phyloP scores from a whole-genome alignment of 495 filamentous ascomycete genomes.

The Clohesyomyces aquaticus region DNA sequence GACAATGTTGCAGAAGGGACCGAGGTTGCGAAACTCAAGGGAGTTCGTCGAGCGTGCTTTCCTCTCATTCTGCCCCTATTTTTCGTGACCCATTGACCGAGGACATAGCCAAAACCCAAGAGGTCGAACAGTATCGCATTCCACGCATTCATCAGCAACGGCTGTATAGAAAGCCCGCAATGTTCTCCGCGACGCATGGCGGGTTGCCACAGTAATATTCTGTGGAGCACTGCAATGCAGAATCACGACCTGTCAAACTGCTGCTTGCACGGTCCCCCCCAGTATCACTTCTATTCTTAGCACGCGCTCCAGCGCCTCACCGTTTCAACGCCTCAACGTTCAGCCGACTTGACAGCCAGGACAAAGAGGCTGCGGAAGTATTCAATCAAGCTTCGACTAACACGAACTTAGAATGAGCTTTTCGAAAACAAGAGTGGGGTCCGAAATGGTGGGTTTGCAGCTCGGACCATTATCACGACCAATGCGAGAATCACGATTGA shows the following conservation, averaged over 20 bases:
- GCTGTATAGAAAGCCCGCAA: no score
- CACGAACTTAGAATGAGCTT: neutral
- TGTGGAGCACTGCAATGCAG: no score
- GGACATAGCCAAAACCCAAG: no score
- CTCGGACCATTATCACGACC: neutral
- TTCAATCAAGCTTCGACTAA: neutral
- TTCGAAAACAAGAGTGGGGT: neutral
- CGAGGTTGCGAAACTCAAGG: no score
- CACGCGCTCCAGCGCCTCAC: no score
- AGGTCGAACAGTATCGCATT: neutral
- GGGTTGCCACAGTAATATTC: no score
- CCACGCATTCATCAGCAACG: neutral
- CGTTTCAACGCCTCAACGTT: neutral
- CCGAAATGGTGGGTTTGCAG: neutral
- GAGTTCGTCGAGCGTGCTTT: no score
- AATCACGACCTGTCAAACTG: no score
- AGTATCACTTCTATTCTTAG: neutral
- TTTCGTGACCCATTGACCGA: no score
- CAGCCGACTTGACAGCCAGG: neutral
- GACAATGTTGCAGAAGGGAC: no score
- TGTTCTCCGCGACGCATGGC: no score
- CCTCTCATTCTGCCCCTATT: no score
- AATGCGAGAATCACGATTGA: neutral
- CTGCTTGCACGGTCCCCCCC: neutral
- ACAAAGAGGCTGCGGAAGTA: neutral